Evolutionary conservation across 202 grass and related monocot species (phyloP).

Genomic region (Saccharum hybrid): DNA sequence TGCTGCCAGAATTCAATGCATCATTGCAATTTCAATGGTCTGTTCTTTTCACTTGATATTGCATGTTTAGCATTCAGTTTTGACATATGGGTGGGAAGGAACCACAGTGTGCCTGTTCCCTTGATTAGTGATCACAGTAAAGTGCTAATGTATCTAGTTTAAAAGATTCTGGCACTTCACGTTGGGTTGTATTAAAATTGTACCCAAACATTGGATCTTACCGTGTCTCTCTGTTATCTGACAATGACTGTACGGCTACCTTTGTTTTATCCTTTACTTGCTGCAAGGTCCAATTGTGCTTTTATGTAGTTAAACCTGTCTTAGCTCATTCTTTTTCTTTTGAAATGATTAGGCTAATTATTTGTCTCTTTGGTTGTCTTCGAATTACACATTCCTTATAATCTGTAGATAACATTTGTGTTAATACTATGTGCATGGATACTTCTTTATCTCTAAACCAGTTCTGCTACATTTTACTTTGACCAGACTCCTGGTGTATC

Average conservation of each 20-base stretch:
- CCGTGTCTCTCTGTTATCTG: neutral
- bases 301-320: neutral
- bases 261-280: constrained; percentile 1
- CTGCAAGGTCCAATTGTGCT: constrained; percentile 15
- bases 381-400: constrained; percentile 12
- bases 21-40: neutral
- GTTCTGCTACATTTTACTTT: constrained; percentile 33
- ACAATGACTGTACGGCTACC: neutral
- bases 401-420: constrained; percentile 5
- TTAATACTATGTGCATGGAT: constrained; percentile 20
- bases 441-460: constrained; percentile 44
- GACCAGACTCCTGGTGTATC: constrained; percentile 67
- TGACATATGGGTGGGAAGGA: neutral
- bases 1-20: neutral
- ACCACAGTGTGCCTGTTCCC: constrained; percentile 6
- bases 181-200: constrained; percentile 33
- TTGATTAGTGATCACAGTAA: neutral
- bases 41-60: neutral
- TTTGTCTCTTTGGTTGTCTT: constrained; percentile 6
- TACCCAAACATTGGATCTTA: neutral
- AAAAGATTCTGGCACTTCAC: too few relatives aligned
- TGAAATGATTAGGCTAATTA: neutral
- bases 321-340: neutral
- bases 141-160: too few relatives aligned
- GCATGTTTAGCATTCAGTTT: neutral